Evolutionary conservation across 148 eudicot species (phyloP).

Genomic region (Fagopyrum esculentum): DNA sequence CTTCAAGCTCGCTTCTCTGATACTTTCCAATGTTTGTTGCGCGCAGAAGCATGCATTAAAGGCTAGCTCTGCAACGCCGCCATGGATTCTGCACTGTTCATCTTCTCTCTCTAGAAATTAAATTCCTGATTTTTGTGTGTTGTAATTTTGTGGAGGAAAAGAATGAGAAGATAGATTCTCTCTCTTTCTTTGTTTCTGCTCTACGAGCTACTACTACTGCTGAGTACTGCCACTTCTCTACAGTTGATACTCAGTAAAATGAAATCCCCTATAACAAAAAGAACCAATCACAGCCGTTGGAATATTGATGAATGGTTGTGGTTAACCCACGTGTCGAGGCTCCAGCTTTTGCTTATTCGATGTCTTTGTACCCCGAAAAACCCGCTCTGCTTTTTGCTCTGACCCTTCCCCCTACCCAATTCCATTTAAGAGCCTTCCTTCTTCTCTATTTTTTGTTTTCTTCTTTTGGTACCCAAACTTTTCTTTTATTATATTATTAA

Average conservation of each 20-base stretch:
- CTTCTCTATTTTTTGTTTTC: neutral
- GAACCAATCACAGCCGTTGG: slow-evolving; percentile 26
- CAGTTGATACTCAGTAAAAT: slow-evolving; percentile 38
- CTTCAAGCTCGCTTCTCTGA: no score
- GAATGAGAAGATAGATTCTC: neutral
- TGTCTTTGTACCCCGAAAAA: slow-evolving; percentile 51
- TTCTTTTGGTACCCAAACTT: neutral
- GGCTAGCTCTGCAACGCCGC: slow-evolving; percentile 91
- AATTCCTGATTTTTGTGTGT: neutral
- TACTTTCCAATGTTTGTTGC: slow-evolving; percentile 5
- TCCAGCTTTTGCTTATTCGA: slow-evolving; percentile 39
- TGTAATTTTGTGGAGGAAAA: neutral
- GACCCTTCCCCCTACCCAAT: slow-evolving; percentile 1
- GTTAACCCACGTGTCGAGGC: slow-evolving; percentile 24
- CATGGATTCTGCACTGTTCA: slow-evolving; percentile 30
- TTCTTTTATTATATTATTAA: no score
- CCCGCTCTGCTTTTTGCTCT: slow-evolving; percentile 40
- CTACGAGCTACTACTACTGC: neutral
- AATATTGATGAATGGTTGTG: slow-evolving; percentile 17
- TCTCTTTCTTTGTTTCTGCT: neutral
- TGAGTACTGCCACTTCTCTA: slow-evolving; percentile 22
- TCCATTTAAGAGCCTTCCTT: neutral
- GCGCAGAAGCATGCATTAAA: slow-evolving; percentile 59
- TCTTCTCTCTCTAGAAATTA: slow-evolving; percentile 8
- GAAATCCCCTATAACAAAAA: slow-evolving; percentile 8